A percentile compares a stretch with the other conserved stretches of the same genome.
Conservation (phyloP, 805 yeast genomes). For the Cephaloascus albidus region DNA sequence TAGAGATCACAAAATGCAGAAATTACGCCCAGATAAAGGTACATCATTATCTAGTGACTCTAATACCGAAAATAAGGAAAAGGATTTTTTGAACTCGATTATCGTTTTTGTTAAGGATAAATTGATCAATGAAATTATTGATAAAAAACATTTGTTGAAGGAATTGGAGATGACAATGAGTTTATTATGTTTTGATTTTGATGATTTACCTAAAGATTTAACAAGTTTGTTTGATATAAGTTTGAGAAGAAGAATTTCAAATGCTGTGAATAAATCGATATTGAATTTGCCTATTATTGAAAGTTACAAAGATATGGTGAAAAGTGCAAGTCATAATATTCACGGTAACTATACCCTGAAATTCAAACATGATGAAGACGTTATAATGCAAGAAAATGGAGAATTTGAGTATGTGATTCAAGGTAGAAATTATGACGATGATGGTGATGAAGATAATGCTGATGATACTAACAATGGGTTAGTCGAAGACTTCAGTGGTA, state of each 20-base stretch:
- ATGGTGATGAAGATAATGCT: conserved; percentile 1
- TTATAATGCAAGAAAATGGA: not conserved
- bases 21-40: not conserved
- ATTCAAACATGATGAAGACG: no score
- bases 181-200: conserved; percentile 45
- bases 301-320: conserved; percentile 8
- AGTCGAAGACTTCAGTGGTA: not conserved
- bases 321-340: not conserved
- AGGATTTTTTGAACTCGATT: conserved; percentile 41
- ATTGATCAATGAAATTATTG: conserved; percentile 51
- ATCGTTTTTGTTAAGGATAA: conserved; percentile 54
- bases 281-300: conserved; percentile 23
- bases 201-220: conserved; percentile 45
- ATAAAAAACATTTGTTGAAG: conserved; percentile 48
- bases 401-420: not conserved
- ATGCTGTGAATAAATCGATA: conserved; percentile 60
- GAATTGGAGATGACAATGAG: conserved; percentile 84
- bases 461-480: conserved; percentile 1
- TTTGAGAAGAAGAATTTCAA: conserved; percentile 56
- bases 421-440: conserved; percentile 2
- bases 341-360: no score
- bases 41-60: not conserved
- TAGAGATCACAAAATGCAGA: conserved; percentile 26
- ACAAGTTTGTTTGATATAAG: conserved; percentile 47
- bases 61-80: conserved; percentile 18